Conservation (phyloP, 176 grass and related monocot genomes). For the Oryza meyeriana region DNA sequence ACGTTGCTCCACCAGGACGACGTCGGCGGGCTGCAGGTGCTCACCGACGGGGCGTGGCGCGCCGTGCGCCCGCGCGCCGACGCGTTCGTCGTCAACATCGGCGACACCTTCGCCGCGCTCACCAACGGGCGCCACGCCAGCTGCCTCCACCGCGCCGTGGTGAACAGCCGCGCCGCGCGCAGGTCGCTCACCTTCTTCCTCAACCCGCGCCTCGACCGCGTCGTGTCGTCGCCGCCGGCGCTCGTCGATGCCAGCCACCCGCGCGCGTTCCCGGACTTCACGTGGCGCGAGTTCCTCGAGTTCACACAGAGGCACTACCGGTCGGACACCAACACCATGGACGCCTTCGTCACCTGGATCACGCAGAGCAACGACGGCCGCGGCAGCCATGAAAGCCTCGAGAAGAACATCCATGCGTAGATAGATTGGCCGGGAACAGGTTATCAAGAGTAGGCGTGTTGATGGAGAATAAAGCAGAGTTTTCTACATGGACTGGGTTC, state of each 20-base stretch:
- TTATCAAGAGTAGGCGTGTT: too few species aligned
- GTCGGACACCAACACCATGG: conserved; percentile 64
- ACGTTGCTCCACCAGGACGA: conserved; percentile 64
- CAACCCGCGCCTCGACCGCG: conserved; percentile 40
- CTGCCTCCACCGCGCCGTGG: conserved; percentile 60
- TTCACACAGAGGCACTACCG: conserved; percentile 92
- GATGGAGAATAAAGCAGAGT: neutral
- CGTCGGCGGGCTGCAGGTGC: conserved; percentile 51
- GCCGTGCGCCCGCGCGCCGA: conserved; percentile 38
- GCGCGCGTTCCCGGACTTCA: conserved; percentile 83
- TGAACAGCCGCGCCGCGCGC: conserved; percentile 15
- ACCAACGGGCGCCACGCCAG: conserved; percentile 49
- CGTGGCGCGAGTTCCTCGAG: conserved; percentile 73
- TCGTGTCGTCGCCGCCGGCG: conserved; percentile 26
- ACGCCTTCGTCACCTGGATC: conserved; percentile 74
- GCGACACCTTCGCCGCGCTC: conserved; percentile 55
- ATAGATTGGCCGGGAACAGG: too few species aligned
- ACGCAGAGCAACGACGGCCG: neutral
- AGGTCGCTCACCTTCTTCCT: conserved; percentile 55
- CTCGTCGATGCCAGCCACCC: conserved; percentile 34
- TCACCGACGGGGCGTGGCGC: conserved; percentile 26
- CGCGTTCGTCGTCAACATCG: conserved; percentile 60
- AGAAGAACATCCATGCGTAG: neutral
- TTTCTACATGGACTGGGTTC: too few species aligned
- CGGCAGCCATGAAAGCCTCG: neutral